Evolutionary conservation across 106 monocot species (phyloP), one percentile per base, ranked within the genome.

Genomic region (Triglochin maritima): DNA sequence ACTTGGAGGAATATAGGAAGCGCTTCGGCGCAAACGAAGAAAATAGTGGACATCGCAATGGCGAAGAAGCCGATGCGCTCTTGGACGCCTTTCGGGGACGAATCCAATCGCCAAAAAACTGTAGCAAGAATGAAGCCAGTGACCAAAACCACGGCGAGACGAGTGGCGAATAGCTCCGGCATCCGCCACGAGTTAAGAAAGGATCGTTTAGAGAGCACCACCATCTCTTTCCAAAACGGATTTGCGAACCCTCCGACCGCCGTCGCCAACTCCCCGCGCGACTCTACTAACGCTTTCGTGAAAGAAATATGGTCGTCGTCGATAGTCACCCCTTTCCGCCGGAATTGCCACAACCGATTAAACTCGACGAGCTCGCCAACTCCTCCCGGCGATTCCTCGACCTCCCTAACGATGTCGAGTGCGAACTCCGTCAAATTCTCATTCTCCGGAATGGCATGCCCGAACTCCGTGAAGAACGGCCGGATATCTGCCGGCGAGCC

Each of bases 31-130:
- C 89, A 93, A 13, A 86, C 89, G 89, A 86, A 93, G 81, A 86
- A 93, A 77, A 82, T 86, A 57, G 93, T 89, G 17, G 89, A 89
- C 86, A 89, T 89, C 59, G 81, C 86, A 17, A 89, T 82, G 42
- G 93, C 93, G 64, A 93, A 82, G 88, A 93, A 89, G 12, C 93
- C 89, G n/a, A 89, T 79, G 8, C 93, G 74, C 74, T 93, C 93
- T 67, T 80, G 75, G 7, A 80, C 78, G 2, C 93, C 93, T 48
- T 84, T 89, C 9, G 89, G 89, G 2, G 93, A 82, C 61, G 73
- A 60, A 46, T 93, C 93, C 16, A 93, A 82, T 11, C 76, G 74
- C 93, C 93, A 93, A 74, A 93, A 93, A 62, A 93, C 84, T 44
- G 93, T 93, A 17, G 88, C 93, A 4, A 93, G 81, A 69, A 93